Percentiles rank a stretch among this genome's conserved stretches.
phyloP scores from a whole-genome alignment of 345 rosid genomes.

The Balakata baccata region DNA sequence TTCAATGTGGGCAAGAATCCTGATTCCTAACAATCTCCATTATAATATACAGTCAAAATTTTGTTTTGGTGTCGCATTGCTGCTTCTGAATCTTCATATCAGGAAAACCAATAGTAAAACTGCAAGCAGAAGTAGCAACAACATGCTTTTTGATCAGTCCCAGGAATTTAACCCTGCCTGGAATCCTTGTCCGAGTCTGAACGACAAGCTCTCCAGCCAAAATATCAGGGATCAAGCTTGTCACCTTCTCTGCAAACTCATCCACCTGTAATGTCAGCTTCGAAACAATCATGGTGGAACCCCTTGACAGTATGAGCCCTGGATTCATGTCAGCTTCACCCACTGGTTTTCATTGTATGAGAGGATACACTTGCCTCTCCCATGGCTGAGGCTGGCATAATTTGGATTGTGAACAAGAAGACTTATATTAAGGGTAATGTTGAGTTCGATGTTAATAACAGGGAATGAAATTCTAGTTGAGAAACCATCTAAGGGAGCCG shows the following conservation, averaged over 20 bases:
- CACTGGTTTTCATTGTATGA: conserved; percentile 30
- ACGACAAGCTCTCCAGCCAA: conserved; percentile 33
- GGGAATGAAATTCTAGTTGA: conserved; percentile 42
- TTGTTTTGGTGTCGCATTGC: conserved; percentile 36
- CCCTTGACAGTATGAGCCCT: conserved; percentile 41
- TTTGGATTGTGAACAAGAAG: conserved; percentile 43
- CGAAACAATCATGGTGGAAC: conserved; percentile 25
- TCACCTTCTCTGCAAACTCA: conserved; percentile 23
- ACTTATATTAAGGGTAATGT: conserved; percentile 42
- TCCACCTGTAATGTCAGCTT: conserved; percentile 46
- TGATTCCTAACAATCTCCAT: too few relatives aligned
- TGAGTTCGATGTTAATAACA: conserved; percentile 31
- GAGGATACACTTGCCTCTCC: conserved; percentile 36
- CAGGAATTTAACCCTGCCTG: conserved; percentile 46
- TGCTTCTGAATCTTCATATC: conserved; percentile 41
- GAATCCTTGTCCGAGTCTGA: conserved; percentile 43
- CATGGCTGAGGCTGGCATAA: conserved; percentile 45
- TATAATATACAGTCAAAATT: conserved; percentile 28
- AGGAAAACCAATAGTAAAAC: conserved; percentile 32
- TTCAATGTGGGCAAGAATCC: too few relatives aligned
- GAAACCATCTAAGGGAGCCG: conserved; percentile 41
- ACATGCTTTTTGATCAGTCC: conserved; percentile 40
- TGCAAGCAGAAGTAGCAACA: conserved; percentile 38
- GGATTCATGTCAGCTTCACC: conserved; percentile 45
- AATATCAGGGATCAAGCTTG: conserved; percentile 36